A percentile compares a stretch with the other conserved stretches of the same genome.
Evolutionary conservation across 1,284 basidiomycete genomes (phyloP).

Genomic region (Ceratobasidium sp.): DNA sequence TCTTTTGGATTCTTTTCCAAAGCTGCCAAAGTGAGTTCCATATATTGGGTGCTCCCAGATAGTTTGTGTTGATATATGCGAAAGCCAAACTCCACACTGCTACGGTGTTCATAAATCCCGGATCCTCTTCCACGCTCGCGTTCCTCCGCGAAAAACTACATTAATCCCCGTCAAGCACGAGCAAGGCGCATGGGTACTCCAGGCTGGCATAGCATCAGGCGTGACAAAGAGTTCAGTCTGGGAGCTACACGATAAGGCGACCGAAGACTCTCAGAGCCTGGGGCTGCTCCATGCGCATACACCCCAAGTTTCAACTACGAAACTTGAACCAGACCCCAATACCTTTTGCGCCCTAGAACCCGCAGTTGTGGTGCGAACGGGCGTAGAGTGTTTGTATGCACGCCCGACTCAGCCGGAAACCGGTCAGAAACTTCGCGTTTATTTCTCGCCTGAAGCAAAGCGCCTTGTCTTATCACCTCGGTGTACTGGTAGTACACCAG

Average conservation of each 20-base stretch:
- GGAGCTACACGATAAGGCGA: constrained; percentile 66
- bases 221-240: constrained; percentile 62
- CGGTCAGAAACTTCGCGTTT: constrained; percentile 22
- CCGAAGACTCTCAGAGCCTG: constrained; percentile 60
- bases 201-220: constrained; percentile 69
- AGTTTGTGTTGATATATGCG: not conserved
- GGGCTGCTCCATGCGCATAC: constrained; percentile 3
- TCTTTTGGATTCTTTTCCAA: constrained; percentile 55
- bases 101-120: constrained; percentile 62
- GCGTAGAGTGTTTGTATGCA: constrained; percentile 9
- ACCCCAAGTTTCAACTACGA: constrained; percentile 7
- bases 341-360: not conserved
- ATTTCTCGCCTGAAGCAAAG: constrained; percentile 37
- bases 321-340: not conserved
- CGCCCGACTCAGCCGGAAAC: constrained; percentile 13
- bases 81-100: constrained; percentile 63
- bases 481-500: not conserved
- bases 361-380: too few relatives aligned
- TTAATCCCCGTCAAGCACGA: constrained; percentile 60
- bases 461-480: constrained; percentile 4
- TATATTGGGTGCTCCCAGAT: not conserved
- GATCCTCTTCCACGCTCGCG: constrained; percentile 63
- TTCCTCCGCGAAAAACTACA: constrained; percentile 64
- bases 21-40: constrained; percentile 48
- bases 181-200: constrained; percentile 55